Evolutionary conservation across 345 rosid species (phyloP), one percentile per base, ranked within the genome.

Genomic region (Geranium brycei): DNA sequence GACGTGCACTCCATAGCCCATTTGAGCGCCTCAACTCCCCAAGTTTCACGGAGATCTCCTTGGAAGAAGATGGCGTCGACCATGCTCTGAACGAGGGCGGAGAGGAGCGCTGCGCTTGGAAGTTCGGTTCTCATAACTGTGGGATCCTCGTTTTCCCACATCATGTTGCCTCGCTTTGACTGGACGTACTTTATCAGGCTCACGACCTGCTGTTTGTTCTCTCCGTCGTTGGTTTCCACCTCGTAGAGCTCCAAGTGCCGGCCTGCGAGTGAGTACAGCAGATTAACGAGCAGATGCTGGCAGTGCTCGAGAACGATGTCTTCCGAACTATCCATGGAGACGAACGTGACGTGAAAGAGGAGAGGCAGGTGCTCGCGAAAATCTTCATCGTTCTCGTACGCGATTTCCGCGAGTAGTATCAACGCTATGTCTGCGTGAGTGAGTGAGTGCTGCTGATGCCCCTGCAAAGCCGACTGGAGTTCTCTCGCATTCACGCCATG

Each of bases 1-100:
- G 96, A 88, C 19, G 99, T 85, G 85, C 97, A 93, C 68, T 93
- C 99, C 99, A 90, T 88, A 28, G 99, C 99, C 99, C 99, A 93
- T 78, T 90, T 93, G 71, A 93, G 97, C 53, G 99, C 96, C 78
- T 90, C 99, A 41, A 72, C 70, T 30, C 99, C 99, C 99, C 99
- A 93, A 65, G 97, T 93, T 80, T 93, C 97, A 53, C 97, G 92
- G 15, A 93, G 90, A 81, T 93, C 99, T 75, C 99, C 97, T 78
- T 93, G 99, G 80, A 93, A 93, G 79, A 93, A 88, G 69, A 93
- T 93, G 40, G 99, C 99, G 82, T 93, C 97, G 59, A 93, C 99
- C 99, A 93, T 93, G 73, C 97, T 90, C 75, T 90, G 97, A 64
- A 93, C 99, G 11, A 93, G 91, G 40, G 97, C 96, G 67, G 97